Percentiles rank a stretch among this genome's conserved stretches.
Conservation (phyloP, 1,284 basidiomycete species). For the Termitomyces sp. region DNA sequence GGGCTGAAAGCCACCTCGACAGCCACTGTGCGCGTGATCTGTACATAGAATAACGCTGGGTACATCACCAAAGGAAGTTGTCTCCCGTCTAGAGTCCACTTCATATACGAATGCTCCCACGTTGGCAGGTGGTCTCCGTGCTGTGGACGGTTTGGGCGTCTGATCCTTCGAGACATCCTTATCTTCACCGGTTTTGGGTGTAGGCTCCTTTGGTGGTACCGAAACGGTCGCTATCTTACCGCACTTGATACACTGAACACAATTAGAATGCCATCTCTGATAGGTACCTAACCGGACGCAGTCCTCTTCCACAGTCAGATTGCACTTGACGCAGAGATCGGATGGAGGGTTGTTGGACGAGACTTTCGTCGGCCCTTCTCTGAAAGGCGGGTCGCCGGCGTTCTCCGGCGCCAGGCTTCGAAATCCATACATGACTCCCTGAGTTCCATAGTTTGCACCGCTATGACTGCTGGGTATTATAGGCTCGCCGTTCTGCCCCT, state of each 20-base stretch:
- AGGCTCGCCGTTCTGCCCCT: constrained; percentile 59
- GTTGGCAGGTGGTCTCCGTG: constrained; percentile 72
- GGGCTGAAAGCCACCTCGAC: constrained; percentile 78
- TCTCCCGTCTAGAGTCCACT: constrained; percentile 56
- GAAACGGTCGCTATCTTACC: constrained; percentile 72
- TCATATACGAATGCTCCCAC: constrained; percentile 76
- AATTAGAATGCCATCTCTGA: constrained; percentile 94
- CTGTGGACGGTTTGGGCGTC: constrained; percentile 54
- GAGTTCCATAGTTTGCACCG: constrained; percentile 63
- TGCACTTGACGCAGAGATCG: constrained; percentile 89
- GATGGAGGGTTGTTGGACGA: constrained; percentile 65
- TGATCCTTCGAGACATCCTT: constrained; percentile 41
- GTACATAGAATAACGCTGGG: constrained; percentile 72
- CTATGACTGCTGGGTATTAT: constrained; percentile 34
- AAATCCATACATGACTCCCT: constrained; percentile 83
- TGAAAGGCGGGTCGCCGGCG: constrained; percentile 83
- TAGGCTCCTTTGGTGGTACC: constrained; percentile 42
- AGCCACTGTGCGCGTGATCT: constrained; percentile 66
- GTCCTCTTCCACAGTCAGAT: constrained; percentile 93
- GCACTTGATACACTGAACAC: constrained; percentile 80
- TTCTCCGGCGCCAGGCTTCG: constrained; percentile 84
- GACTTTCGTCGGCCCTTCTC: constrained; percentile 43
- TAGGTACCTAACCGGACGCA: constrained; percentile 92
- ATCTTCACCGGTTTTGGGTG: constrained; percentile 32
- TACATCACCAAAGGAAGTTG: constrained; percentile 61